Conservation (phyloP, 345 rosid genomes). For the Dovyalis caffra region DNA sequence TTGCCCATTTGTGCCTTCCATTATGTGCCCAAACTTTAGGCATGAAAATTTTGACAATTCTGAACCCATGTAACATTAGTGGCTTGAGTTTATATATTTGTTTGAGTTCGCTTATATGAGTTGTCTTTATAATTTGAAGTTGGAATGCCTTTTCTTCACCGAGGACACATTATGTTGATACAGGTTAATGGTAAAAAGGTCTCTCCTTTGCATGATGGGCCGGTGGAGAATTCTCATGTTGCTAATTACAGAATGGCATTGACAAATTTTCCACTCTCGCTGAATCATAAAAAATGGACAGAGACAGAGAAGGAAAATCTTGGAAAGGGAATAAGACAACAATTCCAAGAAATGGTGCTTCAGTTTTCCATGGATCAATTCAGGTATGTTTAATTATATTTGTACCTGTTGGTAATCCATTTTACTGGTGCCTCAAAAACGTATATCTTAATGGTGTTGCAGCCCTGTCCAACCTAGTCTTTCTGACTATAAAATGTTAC, state of each 20-base stretch:
- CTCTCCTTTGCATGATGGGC: slow-evolving; percentile 51
- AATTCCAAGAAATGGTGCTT: slow-evolving; percentile 68
- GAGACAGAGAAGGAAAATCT: slow-evolving; percentile 66
- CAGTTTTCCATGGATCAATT: slow-evolving; percentile 48
- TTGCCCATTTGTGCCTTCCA: background rate
- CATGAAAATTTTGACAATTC: background rate
- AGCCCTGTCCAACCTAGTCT: background rate
- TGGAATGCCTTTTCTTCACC: slow-evolving; percentile 13
- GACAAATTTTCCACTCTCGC: slow-evolving; percentile 45
- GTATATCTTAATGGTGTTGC: background rate
- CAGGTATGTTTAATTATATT: slow-evolving; percentile 41
- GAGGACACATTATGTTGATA: slow-evolving; percentile 22
- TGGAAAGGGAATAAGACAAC: slow-evolving; percentile 67
- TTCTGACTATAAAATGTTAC: no score
- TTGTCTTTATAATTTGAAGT: slow-evolving; percentile 4
- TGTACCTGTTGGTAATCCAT: background rate
- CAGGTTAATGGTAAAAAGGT: slow-evolving; percentile 56
- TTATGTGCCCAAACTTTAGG: background rate
- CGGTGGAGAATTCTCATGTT: slow-evolving; percentile 69
- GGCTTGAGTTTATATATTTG: background rate
- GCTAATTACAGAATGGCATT: slow-evolving; percentile 57
- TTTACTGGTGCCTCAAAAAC: background rate
- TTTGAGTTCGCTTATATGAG: background rate
- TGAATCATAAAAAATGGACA: slow-evolving; percentile 70
- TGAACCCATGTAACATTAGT: background rate